Percentiles rank a stretch among this genome's conserved stretches.
These are phyloP conservation scores for Phyllosticta citrichinensis DNA, from an alignment of 2,329 filamentous ascomycete species.

Conservation along the genomic window DNA sequence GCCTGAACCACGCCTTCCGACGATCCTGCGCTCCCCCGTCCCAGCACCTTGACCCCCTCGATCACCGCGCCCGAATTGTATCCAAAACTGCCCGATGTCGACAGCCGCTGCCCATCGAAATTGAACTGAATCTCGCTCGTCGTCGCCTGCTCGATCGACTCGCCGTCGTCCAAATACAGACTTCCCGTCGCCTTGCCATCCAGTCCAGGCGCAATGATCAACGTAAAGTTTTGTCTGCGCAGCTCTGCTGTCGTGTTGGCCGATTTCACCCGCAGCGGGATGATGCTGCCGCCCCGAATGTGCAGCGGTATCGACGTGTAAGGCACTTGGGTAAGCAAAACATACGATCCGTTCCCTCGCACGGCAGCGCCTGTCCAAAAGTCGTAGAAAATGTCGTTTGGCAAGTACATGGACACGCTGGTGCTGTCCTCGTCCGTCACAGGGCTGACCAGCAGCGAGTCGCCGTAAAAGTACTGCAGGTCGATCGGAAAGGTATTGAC, in stretches of 20 bases:
- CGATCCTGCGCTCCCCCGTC: conserved; percentile 12
- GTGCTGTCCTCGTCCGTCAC: conserved; percentile 44
- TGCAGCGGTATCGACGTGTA: conserved; percentile 54
- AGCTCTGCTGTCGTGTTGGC: conserved; percentile 55
- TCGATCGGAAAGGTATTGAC: conserved; percentile 42
- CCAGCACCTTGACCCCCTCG: conserved; percentile 20
- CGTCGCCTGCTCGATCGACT: conserved; percentile 48
- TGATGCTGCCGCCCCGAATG: conserved; percentile 53
- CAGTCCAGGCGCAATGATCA: conserved; percentile 56
- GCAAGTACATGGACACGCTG: conserved; percentile 46
- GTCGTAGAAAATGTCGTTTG: conserved; percentile 50
- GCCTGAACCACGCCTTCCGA: background rate
- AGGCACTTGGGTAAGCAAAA: conserved; percentile 36
- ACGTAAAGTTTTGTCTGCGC: conserved; percentile 56
- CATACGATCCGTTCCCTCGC: conserved; percentile 34
- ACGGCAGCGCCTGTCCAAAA: conserved; percentile 44
- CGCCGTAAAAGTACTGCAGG: conserved; percentile 51
- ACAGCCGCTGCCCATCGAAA: conserved; percentile 46
- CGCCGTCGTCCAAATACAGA: conserved; percentile 72
- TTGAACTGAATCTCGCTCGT: conserved; percentile 51
- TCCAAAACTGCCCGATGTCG: conserved; percentile 43
- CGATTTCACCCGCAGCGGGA: conserved; percentile 47
- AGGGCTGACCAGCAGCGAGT: conserved; percentile 46
- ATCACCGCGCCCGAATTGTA: conserved; percentile 32
- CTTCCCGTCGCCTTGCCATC: conserved; percentile 55